Evolutionary conservation across 1,284 basidiomycete species (phyloP), one percentile per base, ranked within the genome.

Genomic region (Cryptococcus sp.): DNA sequence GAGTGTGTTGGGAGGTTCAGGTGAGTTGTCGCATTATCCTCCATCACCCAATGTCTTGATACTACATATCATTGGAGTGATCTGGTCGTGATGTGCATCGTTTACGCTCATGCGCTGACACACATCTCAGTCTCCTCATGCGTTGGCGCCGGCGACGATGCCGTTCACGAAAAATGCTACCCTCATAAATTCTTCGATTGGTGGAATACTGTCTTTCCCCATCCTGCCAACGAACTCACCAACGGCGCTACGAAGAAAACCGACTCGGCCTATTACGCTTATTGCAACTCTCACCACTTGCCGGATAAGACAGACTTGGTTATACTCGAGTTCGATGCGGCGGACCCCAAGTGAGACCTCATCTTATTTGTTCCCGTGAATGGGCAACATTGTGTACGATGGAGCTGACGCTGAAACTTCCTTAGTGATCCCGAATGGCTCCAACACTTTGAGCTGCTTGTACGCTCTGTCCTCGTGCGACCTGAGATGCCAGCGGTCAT

Each of bases 141-240:
- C 75, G 91, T 94, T 75, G 93, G 94, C 38, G 88, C 93, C 2
- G 93, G 93, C 15, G 89, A 94, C 67, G 90, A 95, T 76, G 92
- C 91, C 4, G 83, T 96, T 56, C 86, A 91, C 0, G 83, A 90
- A 0, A 82, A 81, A 65, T 95, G 93, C 77, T 97, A 94, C 77
- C 93, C 93, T 1, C 87, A 90, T 41, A 85, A 85, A 44, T 90
- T 97, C 80, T 96, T 96, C 81, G 83, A 88, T 59, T 97, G 94
- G 93, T 94, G 93, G 89, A 92, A 94, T 78, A 84, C 83, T 53
- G 85, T 96, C 17, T 97, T 97, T 80, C 93, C 93, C 1, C 90
- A 97, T 78, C 93, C 93, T 0, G 90, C 89, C 2, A 91, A 91
- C 8, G 93, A 96, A 77, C 84, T 97, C 64, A 97, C 94, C 16